Evolutionary conservation across 176 grass and related monocot species (phyloP).

Genomic region (Urochloa ruziziensis): DNA sequence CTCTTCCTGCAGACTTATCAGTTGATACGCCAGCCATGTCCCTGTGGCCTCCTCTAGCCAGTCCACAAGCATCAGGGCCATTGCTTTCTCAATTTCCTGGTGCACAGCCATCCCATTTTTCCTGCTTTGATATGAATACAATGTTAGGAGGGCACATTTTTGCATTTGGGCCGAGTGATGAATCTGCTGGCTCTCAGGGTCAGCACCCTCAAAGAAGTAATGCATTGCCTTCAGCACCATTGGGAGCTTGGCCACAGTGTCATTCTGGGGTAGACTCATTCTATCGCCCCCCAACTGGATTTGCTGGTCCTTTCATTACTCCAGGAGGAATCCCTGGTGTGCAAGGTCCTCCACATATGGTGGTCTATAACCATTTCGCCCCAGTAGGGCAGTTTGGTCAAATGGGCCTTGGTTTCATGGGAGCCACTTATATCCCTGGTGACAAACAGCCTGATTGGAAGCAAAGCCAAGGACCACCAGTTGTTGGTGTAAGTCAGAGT

Average conservation of each 20-base stretch:
- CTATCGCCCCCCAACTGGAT: constrained; percentile 78
- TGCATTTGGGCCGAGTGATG: constrained; percentile 78
- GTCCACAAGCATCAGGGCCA: constrained; percentile 68
- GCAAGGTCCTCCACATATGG: constrained; percentile 92
- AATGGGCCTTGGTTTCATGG: constrained; percentile 94
- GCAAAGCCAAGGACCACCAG: constrained; percentile 58
- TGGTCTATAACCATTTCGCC: constrained; percentile 94
- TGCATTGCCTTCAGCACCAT: constrained; percentile 49
- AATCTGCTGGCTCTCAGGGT: constrained; percentile 60
- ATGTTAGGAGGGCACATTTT: constrained; percentile 74
- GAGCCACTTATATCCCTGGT: constrained; percentile 75
- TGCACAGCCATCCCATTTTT: constrained; percentile 74
- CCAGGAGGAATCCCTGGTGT: constrained; percentile 85
- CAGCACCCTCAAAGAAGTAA: constrained; percentile 79
- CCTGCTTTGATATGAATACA: constrained; percentile 88
- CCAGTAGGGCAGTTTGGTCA: constrained; percentile 91
- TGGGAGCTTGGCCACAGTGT: constrained; percentile 77
- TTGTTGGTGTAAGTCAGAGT: constrained; percentile 52
- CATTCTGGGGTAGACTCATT: constrained; percentile 79
- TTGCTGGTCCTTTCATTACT: constrained; percentile 75
- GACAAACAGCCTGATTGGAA: constrained; percentile 97
- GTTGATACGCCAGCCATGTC: constrained; percentile 82
- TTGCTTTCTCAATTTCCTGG: constrained; percentile 83
- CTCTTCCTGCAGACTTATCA: constrained; percentile 94
- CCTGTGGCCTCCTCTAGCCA: constrained; percentile 76